A percentile compares a stretch with the other conserved stretches of the same genome.
phyloP scores from a whole-genome alignment of 257 asterid species.

The Ilex aquifolium region DNA sequence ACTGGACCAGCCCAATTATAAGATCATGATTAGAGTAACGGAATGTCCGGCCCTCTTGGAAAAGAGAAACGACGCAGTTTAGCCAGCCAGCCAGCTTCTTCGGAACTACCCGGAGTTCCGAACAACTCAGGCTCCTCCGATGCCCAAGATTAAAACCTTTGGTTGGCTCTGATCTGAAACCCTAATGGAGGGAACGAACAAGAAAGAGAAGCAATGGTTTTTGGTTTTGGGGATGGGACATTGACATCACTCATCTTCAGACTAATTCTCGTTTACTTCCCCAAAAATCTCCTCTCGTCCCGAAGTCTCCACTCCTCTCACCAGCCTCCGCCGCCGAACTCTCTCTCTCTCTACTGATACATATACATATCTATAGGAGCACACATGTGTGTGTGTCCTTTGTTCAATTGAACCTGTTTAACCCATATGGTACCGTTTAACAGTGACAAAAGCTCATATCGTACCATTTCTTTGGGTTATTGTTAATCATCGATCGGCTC shows the following conservation, averaged over 20 bases:
- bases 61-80: no score
- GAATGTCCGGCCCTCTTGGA: no score
- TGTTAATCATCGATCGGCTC: constrained; percentile 75
- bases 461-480: constrained; percentile 20
- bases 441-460: background rate
- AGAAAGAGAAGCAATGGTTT: constrained; percentile 10
- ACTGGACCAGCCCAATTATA: no score
- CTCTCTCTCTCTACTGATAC: constrained; percentile 7
- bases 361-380: background rate
- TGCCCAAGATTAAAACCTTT: no score
- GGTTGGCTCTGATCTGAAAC: no score
- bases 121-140: no score
- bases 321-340: constrained; percentile 89
- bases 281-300: constrained; percentile 77
- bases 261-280: constrained; percentile 55
- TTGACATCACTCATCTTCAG: constrained; percentile 54
- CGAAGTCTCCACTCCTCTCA: constrained; percentile 94
- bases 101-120: no score
- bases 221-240: constrained; percentile 80
- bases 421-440: background rate
- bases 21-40: no score
- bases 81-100: no score
- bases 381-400: background rate
- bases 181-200: constrained; percentile 14
- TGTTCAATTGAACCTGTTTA: background rate